Conservation (phyloP, 495 filamentous ascomycete species). For the Penicillium maclennaniae region DNA sequence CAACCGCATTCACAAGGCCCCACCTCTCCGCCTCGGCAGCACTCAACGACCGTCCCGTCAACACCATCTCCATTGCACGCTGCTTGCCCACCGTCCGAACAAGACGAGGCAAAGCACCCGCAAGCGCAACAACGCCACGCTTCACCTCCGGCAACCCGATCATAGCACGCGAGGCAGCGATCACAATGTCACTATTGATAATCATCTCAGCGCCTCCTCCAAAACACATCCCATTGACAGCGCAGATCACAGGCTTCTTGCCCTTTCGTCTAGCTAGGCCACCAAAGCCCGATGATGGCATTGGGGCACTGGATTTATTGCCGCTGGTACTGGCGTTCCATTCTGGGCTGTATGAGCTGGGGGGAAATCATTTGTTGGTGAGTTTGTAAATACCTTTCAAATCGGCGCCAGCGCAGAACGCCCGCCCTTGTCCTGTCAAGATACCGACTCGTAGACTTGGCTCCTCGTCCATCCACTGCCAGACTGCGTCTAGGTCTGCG, state of each 20-base stretch:
- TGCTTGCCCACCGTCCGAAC: slow-evolving; percentile 61
- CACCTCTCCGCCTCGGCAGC: slow-evolving; percentile 60
- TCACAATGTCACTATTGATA: slow-evolving; percentile 67
- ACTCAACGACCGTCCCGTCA: slow-evolving; percentile 58
- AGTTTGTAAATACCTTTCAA: slow-evolving; percentile 39
- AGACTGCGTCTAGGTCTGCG: slow-evolving; percentile 49
- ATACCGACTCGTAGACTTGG: slow-evolving; percentile 52
- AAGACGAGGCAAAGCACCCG: slow-evolving; percentile 71
- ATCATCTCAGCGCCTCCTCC: slow-evolving; percentile 77
- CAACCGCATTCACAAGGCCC: slow-evolving; percentile 70
- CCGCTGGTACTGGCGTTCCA: slow-evolving; percentile 30
- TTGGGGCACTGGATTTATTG: slow-evolving; percentile 9
- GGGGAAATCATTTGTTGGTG: not conserved
- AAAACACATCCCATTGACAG: slow-evolving; percentile 67
- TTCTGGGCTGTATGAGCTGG: slow-evolving; percentile 26
- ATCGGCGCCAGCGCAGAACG: slow-evolving; percentile 60
- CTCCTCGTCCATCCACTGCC: slow-evolving; percentile 55
- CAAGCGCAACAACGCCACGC: slow-evolving; percentile 67
- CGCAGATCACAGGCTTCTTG: slow-evolving; percentile 63
- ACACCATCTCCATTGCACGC: slow-evolving; percentile 70
- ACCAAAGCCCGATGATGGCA: slow-evolving; percentile 33
- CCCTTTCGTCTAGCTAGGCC: slow-evolving; percentile 46
- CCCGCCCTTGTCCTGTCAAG: slow-evolving; percentile 52
- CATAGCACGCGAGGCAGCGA: slow-evolving; percentile 50
- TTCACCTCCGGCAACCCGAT: slow-evolving; percentile 70